phyloP scores from a whole-genome alignment of 495 filamentous ascomycete species.

The Friedmanniomyces simplex region DNA sequence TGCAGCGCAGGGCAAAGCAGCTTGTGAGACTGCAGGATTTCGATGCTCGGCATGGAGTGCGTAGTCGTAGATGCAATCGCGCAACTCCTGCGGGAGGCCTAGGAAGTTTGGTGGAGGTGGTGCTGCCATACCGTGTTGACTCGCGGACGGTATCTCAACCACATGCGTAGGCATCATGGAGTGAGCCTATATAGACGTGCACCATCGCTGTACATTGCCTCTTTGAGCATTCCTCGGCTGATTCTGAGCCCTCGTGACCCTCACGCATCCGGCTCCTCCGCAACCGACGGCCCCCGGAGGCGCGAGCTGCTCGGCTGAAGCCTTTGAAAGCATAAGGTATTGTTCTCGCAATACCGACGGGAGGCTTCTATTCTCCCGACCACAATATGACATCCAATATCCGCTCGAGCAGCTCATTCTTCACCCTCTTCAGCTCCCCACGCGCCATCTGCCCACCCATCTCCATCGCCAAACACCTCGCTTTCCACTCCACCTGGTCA shows the following conservation, averaged over 20 bases:
- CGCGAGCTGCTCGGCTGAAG: neutral
- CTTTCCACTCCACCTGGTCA: slow-evolving; percentile 19
- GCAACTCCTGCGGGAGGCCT: slow-evolving; percentile 3
- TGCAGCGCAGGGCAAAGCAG: no score
- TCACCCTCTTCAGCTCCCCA: slow-evolving; percentile 16
- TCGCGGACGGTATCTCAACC: neutral
- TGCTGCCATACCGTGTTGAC: neutral
- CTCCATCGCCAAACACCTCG: slow-evolving; percentile 15
- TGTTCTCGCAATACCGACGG: no score
- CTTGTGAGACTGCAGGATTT: neutral
- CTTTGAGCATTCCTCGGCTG: neutral
- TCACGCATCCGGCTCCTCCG: neutral
- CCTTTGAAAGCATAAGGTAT: no score
- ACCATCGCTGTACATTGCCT: neutral
- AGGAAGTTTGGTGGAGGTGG: neutral
- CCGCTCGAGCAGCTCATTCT: slow-evolving; percentile 7
- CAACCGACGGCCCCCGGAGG: neutral
- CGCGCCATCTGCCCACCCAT: slow-evolving; percentile 8
- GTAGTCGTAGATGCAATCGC: slow-evolving; percentile 7
- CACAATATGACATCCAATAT: slow-evolving; percentile 15
- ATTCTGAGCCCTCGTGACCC: neutral
- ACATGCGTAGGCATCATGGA: no score
- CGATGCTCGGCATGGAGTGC: neutral
- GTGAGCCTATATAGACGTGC: no score
- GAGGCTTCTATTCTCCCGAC: neutral